Evolutionary conservation across 495 filamentous ascomycete genomes (phyloP), one percentile per base, ranked within the genome.

Genomic region (Penicillium simplicissimum): DNA sequence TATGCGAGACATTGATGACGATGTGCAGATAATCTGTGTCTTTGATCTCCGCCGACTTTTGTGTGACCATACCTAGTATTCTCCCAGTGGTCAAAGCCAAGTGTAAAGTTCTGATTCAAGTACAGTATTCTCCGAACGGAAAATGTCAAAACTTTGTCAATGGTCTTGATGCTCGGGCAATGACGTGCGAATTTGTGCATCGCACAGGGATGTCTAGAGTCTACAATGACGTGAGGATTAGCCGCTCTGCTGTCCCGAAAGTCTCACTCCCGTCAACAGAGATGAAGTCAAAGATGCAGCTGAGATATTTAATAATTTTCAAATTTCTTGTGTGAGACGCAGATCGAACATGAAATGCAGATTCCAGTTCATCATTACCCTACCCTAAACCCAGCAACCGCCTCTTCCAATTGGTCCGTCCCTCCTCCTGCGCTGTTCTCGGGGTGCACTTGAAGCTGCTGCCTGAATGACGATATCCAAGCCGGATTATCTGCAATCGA

Each of bases 401-500:
- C 25, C 8, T 5, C 23, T 49, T 31, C 45, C 21, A 49, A 14
- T 31, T 49, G 3, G 1, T 31, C 14, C 3, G 11, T 31, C 9
- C 17, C 51, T 53, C 9, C 1, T 11, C 2, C 6, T 11, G n/a
- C 33, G 10, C 28, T 15, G 28, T 31, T 28, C 8, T 28, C 23
- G 13, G 51, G 33, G 1, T 53, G 51, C 19, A 53, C 51, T 35
- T 36, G 51, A 36, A 53, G 53, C 23, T 42, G 53, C 13, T 42
- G 53, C 10, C 53, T 38, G 21, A 55, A 55, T 17, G 53, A 23
- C 4, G 43, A 36, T 21, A 88, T 69, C 81, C 84, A 85, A 8
- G 75, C 69, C 0, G 71, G 71, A 62, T 88, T 82, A 61, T 88
- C 86, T 2, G 84, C 80, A 8, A 80, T 80, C 0, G 84, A 87